phyloP scores from a whole-genome alignment of 1,284 basidiomycete genomes.

The Moesziomyces aphidis region DNA sequence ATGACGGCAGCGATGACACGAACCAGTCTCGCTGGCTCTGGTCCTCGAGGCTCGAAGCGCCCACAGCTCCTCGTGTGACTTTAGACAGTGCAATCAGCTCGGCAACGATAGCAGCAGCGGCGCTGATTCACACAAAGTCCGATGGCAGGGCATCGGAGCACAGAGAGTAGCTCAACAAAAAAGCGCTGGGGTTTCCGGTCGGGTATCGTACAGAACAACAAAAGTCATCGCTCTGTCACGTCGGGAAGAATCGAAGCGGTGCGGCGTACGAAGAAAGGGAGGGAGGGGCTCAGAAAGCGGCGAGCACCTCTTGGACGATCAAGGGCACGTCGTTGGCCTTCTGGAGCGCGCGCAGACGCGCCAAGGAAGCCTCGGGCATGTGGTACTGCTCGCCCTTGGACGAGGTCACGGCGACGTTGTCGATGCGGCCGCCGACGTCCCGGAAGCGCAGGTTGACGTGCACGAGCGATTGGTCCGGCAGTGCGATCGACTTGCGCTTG shows the following conservation, averaged over 20 bases:
- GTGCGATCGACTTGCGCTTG: constrained; percentile 46
- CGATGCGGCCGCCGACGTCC: constrained; percentile 48
- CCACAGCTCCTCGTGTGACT: too few species aligned
- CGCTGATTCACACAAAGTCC: too few species aligned
- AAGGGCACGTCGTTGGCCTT: constrained; percentile 52
- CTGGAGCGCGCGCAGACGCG: constrained; percentile 36
- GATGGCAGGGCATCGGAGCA: too few species aligned
- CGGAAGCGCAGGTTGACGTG: constrained; percentile 43
- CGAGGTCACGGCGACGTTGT: constrained; percentile 41
- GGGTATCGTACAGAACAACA: neutral
- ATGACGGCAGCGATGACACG: too few species aligned
- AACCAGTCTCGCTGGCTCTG: too few species aligned
- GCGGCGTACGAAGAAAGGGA: neutral
- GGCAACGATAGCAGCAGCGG: too few species aligned
- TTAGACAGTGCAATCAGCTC: too few species aligned
- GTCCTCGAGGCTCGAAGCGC: too few species aligned
- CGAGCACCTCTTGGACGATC: constrained; percentile 49
- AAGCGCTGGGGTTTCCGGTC: too few species aligned
- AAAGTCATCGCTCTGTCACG: too few species aligned
- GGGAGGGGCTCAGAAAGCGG: constrained; percentile 25
- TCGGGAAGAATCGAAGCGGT: too few species aligned
- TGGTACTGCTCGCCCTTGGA: constrained; percentile 45
- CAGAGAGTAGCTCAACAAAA: too few species aligned
- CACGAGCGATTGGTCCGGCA: constrained; percentile 36
- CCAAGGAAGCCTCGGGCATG: constrained; percentile 43